A percentile compares a stretch with the other conserved stretches of the same genome.
Conservation (phyloP, 306 rosid genomes). For the Ormosia emarginata region DNA sequence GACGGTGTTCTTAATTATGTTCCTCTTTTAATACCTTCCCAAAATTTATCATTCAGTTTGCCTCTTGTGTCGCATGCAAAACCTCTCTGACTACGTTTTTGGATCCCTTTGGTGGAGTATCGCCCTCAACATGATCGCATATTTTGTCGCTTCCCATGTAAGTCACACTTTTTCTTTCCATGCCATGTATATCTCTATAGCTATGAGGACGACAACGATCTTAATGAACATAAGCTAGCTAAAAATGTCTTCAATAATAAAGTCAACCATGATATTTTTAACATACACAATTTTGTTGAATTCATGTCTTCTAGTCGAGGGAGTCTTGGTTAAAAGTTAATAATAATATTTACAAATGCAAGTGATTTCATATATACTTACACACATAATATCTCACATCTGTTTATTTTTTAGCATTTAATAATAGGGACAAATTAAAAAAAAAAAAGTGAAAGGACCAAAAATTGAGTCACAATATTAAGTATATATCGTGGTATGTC, state of each 20-base stretch:
- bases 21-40: constrained; percentile 82
- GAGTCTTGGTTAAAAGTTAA: neutral
- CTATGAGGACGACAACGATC: neutral
- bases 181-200: neutral
- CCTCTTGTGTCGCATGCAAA: constrained; percentile 80
- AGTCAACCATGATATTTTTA: neutral
- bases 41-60: constrained; percentile 81
- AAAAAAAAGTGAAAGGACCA: too few relatives aligned
- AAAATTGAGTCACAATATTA: too few relatives aligned
- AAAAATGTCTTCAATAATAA: neutral
- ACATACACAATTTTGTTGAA: neutral
- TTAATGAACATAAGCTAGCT: neutral
- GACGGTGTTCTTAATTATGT: constrained; percentile 69
- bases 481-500: too few relatives aligned
- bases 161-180: constrained; percentile 17
- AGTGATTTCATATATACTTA: too few relatives aligned
- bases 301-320: neutral
- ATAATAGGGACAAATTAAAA: too few relatives aligned
- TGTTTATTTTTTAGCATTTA: too few relatives aligned
- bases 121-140: constrained; percentile 88
- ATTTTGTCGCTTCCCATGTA: constrained; percentile 96
- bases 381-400: too few relatives aligned
- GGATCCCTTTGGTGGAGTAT: constrained; percentile 99
- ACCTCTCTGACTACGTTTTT: constrained; percentile 72
- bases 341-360: neutral